A percentile compares a stretch with the other conserved stretches of the same genome.
phyloP scores from a whole-genome alignment of 202 grass and related monocot species.

The Miscanthus sacchariflorus region DNA sequence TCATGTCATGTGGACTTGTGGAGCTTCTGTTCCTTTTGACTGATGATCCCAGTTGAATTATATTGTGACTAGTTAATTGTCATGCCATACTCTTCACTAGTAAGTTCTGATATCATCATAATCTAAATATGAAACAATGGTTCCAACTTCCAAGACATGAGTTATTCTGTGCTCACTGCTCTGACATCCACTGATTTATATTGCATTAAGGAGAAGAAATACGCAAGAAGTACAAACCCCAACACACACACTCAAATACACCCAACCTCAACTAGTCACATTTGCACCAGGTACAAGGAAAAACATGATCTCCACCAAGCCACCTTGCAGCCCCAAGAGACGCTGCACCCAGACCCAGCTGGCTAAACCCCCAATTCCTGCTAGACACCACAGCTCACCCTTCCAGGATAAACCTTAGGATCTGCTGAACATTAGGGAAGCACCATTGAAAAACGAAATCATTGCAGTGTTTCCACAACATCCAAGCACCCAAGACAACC shows the following conservation, averaged over 20 bases:
- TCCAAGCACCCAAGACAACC: neutral
- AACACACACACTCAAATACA: neutral
- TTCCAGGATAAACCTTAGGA: neutral
- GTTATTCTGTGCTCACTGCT: neutral
- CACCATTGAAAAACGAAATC: neutral
- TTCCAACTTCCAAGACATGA: slow-evolving; percentile 17
- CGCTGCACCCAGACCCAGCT: neutral
- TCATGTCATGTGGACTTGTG: slow-evolving; percentile 8
- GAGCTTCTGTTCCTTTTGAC: slow-evolving; percentile 26
- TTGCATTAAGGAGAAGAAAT: neutral
- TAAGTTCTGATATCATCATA: slow-evolving; percentile 25
- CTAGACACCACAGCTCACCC: neutral
- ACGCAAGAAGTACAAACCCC: neutral
- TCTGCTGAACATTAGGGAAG: neutral
- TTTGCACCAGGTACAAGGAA: neutral
- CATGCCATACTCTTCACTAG: slow-evolving; percentile 16
- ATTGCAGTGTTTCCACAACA: neutral
- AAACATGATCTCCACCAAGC: neutral
- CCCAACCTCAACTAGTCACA: neutral
- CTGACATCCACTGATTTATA: slow-evolving; percentile 28
- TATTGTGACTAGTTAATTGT: neutral
- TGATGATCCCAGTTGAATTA: slow-evolving; percentile 16
- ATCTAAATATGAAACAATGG: slow-evolving; percentile 11
- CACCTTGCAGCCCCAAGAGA: neutral
- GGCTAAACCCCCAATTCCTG: neutral